A percentile compares a stretch with the other conserved stretches of the same genome.
Evolutionary conservation across 2,329 filamentous ascomycete genomes (phyloP).

Genomic region (Ascochyta fabae): DNA sequence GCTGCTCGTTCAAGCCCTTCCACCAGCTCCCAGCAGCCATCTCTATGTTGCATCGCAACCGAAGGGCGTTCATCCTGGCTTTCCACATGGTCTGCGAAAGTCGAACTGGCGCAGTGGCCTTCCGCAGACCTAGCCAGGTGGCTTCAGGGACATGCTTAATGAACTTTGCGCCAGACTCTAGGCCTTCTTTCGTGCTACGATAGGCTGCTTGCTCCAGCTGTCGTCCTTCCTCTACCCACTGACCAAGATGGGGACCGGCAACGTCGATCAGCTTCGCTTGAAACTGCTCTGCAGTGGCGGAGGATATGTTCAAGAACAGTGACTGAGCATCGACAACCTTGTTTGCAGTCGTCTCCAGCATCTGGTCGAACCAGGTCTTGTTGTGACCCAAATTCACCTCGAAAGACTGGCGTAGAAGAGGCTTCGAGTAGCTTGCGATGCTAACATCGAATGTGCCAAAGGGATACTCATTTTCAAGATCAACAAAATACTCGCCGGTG

Average conservation of each 20-base stretch:
- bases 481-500: constrained; percentile 61
- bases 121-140: constrained; percentile 32
- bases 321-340: constrained; percentile 30
- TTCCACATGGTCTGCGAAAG: constrained; percentile 35
- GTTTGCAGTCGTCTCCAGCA: constrained; percentile 27
- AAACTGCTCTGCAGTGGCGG: constrained; percentile 20
- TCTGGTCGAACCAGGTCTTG: constrained; percentile 34
- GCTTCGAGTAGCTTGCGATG: constrained; percentile 49
- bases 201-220: constrained; percentile 8
- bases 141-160: constrained; percentile 26
- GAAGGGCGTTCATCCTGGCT: constrained; percentile 41
- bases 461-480: constrained; percentile 57
- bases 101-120: constrained; percentile 35
- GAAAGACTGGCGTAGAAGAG: constrained; percentile 44
- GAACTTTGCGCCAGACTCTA: constrained; percentile 14
- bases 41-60: constrained; percentile 37
- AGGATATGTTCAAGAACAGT: constrained; percentile 31
- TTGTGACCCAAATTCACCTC: constrained; percentile 42
- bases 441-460: constrained; percentile 58
- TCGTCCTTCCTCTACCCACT: constrained; percentile 6
- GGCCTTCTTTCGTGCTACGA: constrained; percentile 13
- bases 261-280: constrained; percentile 6
- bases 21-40: constrained; percentile 26
- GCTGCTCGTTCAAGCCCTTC: constrained; percentile 13
- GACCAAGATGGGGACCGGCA: background rate